Conservation (phyloP, 1,284 basidiomycete species). For the Golubevia sp. region DNA sequence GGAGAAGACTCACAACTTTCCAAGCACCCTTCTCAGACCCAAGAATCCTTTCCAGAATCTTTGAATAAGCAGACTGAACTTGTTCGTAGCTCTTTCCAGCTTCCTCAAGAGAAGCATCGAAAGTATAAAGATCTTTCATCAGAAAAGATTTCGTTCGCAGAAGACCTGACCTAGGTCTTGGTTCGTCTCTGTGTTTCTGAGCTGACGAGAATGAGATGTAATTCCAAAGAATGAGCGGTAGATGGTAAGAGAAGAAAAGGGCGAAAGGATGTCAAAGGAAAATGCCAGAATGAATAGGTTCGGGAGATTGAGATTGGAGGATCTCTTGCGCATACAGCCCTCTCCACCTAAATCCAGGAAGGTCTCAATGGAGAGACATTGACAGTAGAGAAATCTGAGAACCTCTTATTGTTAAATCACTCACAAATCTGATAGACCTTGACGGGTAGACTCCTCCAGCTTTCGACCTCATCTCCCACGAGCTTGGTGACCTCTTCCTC, state of each 20-base stretch:
- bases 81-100: conserved; percentile 41
- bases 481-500: conserved; percentile 62
- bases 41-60: conserved; percentile 39
- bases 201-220: conserved; percentile 15
- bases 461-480: conserved; percentile 46
- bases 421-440: conserved; percentile 55
- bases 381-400: too few relatives aligned
- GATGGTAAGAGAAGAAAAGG: neutral
- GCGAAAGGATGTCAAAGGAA: too few relatives aligned
- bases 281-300: too few relatives aligned
- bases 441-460: conserved; percentile 49
- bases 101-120: conserved; percentile 33
- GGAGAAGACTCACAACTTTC: too few relatives aligned
- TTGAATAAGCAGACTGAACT: conserved; percentile 50
- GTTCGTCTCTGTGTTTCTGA: conserved; percentile 62
- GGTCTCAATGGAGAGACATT: too few relatives aligned
- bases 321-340: too few relatives aligned
- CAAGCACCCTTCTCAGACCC: neutral
- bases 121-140: conserved; percentile 63
- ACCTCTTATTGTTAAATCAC: too few relatives aligned
- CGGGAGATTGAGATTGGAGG: too few relatives aligned
- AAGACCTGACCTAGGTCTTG: conserved; percentile 59
- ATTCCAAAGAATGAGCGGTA: neutral
- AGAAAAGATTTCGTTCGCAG: conserved; percentile 61
- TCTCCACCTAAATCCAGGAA: too few relatives aligned